These are phyloP conservation scores for Ogataea populi-albae DNA, from an alignment of 805 yeast species.

Conservation along the genomic window DNA sequence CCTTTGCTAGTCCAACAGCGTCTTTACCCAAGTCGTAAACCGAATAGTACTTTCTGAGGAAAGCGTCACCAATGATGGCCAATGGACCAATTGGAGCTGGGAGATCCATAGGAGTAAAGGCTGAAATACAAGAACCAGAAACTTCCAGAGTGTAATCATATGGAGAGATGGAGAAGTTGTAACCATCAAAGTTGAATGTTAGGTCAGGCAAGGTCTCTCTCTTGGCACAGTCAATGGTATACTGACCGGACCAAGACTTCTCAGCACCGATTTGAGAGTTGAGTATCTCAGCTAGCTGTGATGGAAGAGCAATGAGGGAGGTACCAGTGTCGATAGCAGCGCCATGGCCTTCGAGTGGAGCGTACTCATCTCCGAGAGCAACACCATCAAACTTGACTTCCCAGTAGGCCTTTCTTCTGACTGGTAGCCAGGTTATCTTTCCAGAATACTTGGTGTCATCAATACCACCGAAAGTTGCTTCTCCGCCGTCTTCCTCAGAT, in stretches of 20 bases:
- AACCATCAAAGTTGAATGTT: slow-evolving; percentile 85
- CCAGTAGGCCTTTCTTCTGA: slow-evolving; percentile 99
- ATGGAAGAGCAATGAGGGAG: slow-evolving; percentile 90
- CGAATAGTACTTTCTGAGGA: slow-evolving; percentile 92
- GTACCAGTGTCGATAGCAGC: slow-evolving; percentile 99
- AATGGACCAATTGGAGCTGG: slow-evolving; percentile 96
- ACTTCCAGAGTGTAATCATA: slow-evolving; percentile 93
- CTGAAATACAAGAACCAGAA: slow-evolving; percentile 93
- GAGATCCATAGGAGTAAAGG: slow-evolving; percentile 95
- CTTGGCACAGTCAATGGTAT: slow-evolving; percentile 82
- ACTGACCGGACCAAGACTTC: slow-evolving; percentile 97
- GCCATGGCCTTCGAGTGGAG: slow-evolving; percentile 77
- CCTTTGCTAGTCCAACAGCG: slow-evolving; percentile 91
- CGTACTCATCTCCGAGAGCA: slow-evolving; percentile 89
- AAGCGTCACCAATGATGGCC: slow-evolving; percentile 96
- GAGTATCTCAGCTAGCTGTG: slow-evolving; percentile 91
- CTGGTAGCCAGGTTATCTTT: slow-evolving; percentile 91
- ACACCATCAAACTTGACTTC: slow-evolving; percentile 92
- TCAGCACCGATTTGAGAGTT: slow-evolving; percentile 96
- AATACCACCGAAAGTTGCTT: slow-evolving; percentile 93
- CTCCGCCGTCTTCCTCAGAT: slow-evolving; percentile 74
- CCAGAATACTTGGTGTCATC: slow-evolving; percentile 77
- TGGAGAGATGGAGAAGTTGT: slow-evolving; percentile 86
- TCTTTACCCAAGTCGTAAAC: slow-evolving; percentile 86
- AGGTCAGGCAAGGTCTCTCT: slow-evolving; percentile 87